These are phyloP conservation scores for Ensete glaucum DNA, from an alignment of 176 grass and related monocot genomes.

Conservation along the genomic window DNA sequence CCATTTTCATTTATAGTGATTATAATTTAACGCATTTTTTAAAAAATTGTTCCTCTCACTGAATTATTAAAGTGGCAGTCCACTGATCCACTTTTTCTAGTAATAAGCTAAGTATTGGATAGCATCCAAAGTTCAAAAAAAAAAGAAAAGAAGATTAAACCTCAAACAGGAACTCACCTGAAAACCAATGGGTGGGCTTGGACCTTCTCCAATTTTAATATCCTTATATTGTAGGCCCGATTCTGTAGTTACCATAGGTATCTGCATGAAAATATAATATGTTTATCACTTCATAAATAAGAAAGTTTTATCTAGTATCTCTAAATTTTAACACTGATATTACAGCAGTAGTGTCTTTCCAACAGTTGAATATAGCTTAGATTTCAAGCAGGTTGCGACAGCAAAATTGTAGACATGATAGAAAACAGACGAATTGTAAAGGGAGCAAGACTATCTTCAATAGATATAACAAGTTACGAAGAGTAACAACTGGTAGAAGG, in stretches of 20 bases:
- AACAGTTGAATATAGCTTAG: neutral
- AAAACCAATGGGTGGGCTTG: slow-evolving; percentile 75
- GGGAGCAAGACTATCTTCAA: too few relatives aligned
- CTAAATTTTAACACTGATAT: neutral
- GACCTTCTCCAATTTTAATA: slow-evolving; percentile 68
- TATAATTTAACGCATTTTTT: too few relatives aligned
- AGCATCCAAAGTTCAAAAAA: neutral
- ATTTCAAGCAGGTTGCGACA: neutral
- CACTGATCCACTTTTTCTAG: too few relatives aligned
- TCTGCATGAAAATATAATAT: slow-evolving; percentile 24
- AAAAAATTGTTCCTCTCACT: too few relatives aligned
- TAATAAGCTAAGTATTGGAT: too few relatives aligned
- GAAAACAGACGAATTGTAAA: too few relatives aligned
- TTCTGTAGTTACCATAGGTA: slow-evolving; percentile 80
- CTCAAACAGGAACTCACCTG: slow-evolving; percentile 33
- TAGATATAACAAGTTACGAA: too few relatives aligned
- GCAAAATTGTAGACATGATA: neutral
- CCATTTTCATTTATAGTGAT: too few relatives aligned
- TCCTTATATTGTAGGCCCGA: slow-evolving; percentile 88
- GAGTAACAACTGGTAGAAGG: too few relatives aligned
- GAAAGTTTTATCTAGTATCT: neutral
- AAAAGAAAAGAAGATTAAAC: neutral
- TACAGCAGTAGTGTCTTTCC: neutral
- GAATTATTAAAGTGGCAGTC: too few relatives aligned
- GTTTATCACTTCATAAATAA: neutral